Percentiles rank a stretch among this genome's conserved stretches.
Evolutionary conservation across 257 asterid species (phyloP).

Genomic region (Plectranthus barbatus): DNA sequence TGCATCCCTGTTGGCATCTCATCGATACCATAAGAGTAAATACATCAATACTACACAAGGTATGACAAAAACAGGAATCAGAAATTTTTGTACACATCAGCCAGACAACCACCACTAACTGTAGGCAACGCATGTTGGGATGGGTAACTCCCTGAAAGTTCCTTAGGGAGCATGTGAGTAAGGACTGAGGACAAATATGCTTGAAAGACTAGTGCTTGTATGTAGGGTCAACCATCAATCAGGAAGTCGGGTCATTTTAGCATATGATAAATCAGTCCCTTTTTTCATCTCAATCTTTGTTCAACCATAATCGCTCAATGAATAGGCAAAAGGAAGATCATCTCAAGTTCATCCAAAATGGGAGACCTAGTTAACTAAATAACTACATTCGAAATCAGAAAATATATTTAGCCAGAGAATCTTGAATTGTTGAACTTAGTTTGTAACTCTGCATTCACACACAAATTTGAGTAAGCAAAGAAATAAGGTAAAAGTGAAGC

Average conservation of each 20-base stretch:
- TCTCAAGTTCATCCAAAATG: neutral
- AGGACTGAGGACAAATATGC: too few relatives aligned
- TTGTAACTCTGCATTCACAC: neutral
- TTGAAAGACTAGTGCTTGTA: too few relatives aligned
- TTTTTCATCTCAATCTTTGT: neutral
- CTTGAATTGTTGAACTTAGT: neutral
- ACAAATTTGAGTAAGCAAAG: neutral
- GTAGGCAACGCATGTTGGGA: neutral
- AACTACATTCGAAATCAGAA: neutral
- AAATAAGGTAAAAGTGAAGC: neutral
- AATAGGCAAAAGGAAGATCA: neutral
- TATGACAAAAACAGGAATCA: conserved; percentile 1
- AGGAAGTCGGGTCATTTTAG: too few relatives aligned
- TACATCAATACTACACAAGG: conserved; percentile 12
- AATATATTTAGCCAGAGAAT: neutral
- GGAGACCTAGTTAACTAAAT: neutral
- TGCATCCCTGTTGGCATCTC: conserved; percentile 57
- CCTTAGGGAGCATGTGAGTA: too few relatives aligned
- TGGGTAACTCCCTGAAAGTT: too few relatives aligned
- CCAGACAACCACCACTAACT: conserved; percentile 4
- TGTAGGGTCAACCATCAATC: too few relatives aligned
- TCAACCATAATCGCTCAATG: neutral
- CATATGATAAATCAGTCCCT: neutral
- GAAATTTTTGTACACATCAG: conserved; percentile 1
- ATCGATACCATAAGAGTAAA: conserved; percentile 15